These are phyloP conservation scores for Aspergillus puulaauensis DNA, from an alignment of 2,329 filamentous ascomycete species.

Conservation along the genomic window DNA sequence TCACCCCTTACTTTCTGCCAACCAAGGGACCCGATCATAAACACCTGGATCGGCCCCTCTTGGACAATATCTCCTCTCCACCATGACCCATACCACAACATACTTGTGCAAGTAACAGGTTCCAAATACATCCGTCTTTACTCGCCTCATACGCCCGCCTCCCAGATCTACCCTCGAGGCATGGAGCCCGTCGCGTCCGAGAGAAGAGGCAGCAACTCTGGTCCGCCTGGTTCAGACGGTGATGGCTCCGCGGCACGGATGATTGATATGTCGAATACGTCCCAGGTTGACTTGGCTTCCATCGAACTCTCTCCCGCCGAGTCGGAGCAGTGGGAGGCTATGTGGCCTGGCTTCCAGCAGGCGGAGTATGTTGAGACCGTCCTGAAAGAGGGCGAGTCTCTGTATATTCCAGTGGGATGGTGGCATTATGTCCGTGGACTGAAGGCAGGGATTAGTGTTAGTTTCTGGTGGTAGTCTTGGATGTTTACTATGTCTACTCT, in stretches of 20 bases:
- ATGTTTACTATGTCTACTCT: neutral
- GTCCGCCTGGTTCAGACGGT: neutral
- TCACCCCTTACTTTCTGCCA: constrained; percentile 9
- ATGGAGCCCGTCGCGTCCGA: constrained; percentile 32
- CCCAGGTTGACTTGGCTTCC: constrained; percentile 70
- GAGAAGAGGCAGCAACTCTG: neutral
- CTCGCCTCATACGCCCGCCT: constrained; percentile 60
- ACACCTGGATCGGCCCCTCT: constrained; percentile 89
- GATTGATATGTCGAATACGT: constrained; percentile 93
- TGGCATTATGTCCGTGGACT: constrained; percentile 95
- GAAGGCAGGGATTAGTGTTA: constrained; percentile 87
- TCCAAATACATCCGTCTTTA: constrained; percentile 91
- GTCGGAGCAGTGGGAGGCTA: constrained; percentile 41
- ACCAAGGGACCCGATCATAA: constrained; percentile 63
- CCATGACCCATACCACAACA: constrained; percentile 91
- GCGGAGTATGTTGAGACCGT: constrained; percentile 73
- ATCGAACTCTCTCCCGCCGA: constrained; percentile 56
- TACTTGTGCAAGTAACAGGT: constrained; percentile 85
- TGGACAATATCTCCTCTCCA: constrained; percentile 90
- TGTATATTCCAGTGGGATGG: constrained; percentile 93
- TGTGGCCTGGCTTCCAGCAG: constrained; percentile 57
- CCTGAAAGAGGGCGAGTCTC: constrained; percentile 74
- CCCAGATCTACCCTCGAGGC: constrained; percentile 41
- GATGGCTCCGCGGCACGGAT: constrained; percentile 13
- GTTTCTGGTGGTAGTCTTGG: constrained; percentile 86